phyloP scores from a whole-genome alignment of 495 filamentous ascomycete species.

The Neurospora intermedia region DNA sequence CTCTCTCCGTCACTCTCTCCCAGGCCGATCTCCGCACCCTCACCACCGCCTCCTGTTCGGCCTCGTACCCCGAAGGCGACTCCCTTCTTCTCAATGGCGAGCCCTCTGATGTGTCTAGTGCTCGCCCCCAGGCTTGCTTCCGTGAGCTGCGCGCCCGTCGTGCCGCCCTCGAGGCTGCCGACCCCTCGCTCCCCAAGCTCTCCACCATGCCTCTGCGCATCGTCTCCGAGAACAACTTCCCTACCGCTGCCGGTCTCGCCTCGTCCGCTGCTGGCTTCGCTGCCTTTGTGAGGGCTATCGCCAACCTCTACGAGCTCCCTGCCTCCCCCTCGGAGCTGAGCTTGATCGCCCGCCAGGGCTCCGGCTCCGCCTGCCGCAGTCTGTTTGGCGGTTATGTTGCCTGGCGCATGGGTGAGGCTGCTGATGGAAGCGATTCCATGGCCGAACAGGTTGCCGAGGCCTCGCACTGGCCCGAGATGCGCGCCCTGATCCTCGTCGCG shows the following conservation, averaged over 20 bases:
- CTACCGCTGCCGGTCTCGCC: conserved; percentile 92
- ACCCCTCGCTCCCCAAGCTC: conserved; percentile 67
- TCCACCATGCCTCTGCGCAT: conserved; percentile 64
- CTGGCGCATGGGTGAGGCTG: conserved; percentile 65
- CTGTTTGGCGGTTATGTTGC: conserved; percentile 93
- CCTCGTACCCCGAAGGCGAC: conserved; percentile 57
- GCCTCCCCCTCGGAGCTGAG: conserved; percentile 69
- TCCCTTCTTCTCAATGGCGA: conserved; percentile 75
- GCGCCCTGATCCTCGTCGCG: conserved; percentile 79
- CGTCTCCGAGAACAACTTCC: conserved; percentile 96
- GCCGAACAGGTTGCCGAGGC: conserved; percentile 80
- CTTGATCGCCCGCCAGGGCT: conserved; percentile 87
- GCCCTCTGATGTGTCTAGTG: conserved; percentile 70
- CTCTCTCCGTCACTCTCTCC: conserved; percentile 89
- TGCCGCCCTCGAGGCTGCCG: conserved; percentile 54
- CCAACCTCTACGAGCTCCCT: conserved; percentile 78
- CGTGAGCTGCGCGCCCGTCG: conserved; percentile 71
- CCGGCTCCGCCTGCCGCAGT: conserved; percentile 82
- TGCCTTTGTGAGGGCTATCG: conserved; percentile 84
- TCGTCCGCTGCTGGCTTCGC: conserved; percentile 91
- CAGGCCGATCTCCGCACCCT: conserved; percentile 89
- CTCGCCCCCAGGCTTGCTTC: conserved; percentile 86
- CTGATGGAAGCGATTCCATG: conserved; percentile 71
- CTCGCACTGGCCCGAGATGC: conserved; percentile 90
- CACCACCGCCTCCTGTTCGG: conserved; percentile 87